phyloP scores from a whole-genome alignment of 1,284 basidiomycete genomes.

The Trametes versicolor region DNA sequence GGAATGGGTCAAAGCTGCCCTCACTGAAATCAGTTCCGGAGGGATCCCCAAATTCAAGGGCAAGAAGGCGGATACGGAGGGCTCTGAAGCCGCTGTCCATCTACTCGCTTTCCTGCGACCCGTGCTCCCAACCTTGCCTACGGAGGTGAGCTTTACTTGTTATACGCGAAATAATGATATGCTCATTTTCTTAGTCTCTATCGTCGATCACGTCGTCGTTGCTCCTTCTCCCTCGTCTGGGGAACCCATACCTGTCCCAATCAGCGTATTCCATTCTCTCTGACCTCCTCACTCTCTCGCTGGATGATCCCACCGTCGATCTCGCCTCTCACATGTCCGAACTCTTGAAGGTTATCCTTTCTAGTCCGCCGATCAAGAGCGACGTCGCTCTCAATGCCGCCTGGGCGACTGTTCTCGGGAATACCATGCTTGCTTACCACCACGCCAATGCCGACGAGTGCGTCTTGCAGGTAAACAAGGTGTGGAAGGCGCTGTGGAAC shows the following conservation, averaged over 20 bases:
- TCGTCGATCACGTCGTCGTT: slow-evolving; percentile 75
- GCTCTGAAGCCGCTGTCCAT: slow-evolving; percentile 83
- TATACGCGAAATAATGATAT: slow-evolving; percentile 18
- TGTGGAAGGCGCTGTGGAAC: slow-evolving; percentile 83
- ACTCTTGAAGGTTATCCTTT: slow-evolving; percentile 78
- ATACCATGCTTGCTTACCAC: slow-evolving; percentile 71
- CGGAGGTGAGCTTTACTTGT: slow-evolving; percentile 59
- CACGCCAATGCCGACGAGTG: slow-evolving; percentile 58
- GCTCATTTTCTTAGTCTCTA: slow-evolving; percentile 61
- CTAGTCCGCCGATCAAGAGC: slow-evolving; percentile 76
- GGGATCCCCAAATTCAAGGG: slow-evolving; percentile 68
- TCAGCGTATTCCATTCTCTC: slow-evolving; percentile 85
- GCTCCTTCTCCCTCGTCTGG: slow-evolving; percentile 83
- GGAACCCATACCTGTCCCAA: slow-evolving; percentile 86
- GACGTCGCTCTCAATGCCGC: slow-evolving; percentile 70
- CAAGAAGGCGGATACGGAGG: slow-evolving; percentile 69
- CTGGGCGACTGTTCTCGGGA: slow-evolving; percentile 80
- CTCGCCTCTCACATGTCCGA: slow-evolving; percentile 69
- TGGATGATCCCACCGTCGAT: slow-evolving; percentile 56
- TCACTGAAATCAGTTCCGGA: slow-evolving; percentile 74
- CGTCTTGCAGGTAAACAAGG: slow-evolving; percentile 64
- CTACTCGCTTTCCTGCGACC: slow-evolving; percentile 81
- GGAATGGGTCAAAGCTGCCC: slow-evolving; percentile 79
- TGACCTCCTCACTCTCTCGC: slow-evolving; percentile 70
- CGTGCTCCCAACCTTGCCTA: slow-evolving; percentile 68